Conservation (phyloP, 1,139 yeast species). For the Suhomyces coccinellae region DNA sequence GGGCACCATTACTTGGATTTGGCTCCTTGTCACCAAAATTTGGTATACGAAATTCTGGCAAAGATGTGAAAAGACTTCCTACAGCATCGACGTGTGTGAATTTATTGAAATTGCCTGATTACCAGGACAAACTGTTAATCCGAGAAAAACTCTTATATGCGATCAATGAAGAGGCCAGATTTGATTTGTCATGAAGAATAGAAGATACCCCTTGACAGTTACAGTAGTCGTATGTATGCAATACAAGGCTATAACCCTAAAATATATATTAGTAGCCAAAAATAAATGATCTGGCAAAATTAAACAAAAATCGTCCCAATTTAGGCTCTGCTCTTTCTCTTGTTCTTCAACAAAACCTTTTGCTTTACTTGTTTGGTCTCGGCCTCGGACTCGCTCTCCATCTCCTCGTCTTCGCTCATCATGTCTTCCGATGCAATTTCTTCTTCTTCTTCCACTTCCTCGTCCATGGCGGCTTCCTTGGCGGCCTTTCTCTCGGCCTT, state of each 20-base stretch:
- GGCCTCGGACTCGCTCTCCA: conserved; percentile 45
- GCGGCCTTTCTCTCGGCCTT: conserved; percentile 71
- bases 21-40: conserved; percentile 70
- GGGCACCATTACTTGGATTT: conserved; percentile 91
- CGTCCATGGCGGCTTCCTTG: conserved; percentile 50
- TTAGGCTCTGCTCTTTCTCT: conserved; percentile 42
- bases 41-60: conserved; percentile 76
- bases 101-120: conserved; percentile 80
- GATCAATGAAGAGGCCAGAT: conserved; percentile 79
- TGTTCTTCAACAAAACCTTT: conserved; percentile 78
- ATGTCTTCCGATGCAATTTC: conserved; percentile 41
- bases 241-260: conserved; percentile 7
- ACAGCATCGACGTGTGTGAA: conserved; percentile 95
- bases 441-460: conserved; percentile 36
- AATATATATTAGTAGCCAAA: conserved; percentile 10
- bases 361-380: conserved; percentile 54
- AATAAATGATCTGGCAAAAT: conserved; percentile 6
- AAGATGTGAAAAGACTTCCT: conserved; percentile 59
- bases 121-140: conserved; percentile 57
- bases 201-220: background rate
- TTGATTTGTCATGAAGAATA: conserved; percentile 60
- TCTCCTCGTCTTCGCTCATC: conserved; percentile 38
- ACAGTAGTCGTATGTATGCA: conserved; percentile 3
- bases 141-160: conserved; percentile 70
- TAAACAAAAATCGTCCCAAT: background rate